Evolutionary conservation across 108 stramenopile species (phyloP).

Genomic region (Cyclostephanos tholiformis): DNA sequence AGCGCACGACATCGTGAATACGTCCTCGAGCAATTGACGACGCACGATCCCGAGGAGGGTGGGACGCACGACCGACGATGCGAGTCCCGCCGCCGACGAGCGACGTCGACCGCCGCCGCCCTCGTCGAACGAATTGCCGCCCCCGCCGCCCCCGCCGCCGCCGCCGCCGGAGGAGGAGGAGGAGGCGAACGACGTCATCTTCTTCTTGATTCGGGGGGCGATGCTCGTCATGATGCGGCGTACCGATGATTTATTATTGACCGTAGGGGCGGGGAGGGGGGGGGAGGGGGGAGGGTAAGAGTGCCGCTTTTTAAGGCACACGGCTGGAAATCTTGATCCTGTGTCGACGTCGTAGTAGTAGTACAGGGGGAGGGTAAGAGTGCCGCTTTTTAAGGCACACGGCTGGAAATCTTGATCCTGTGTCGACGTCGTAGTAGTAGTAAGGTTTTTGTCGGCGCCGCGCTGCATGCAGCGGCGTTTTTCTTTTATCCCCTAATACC

Average conservation of each 20-base stretch:
- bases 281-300: too few relatives aligned
- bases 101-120: background rate
- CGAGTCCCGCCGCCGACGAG: background rate
- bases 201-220: background rate
- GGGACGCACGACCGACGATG: background rate
- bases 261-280: background rate
- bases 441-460: too few relatives aligned
- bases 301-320: too few relatives aligned
- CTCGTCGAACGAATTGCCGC: background rate
- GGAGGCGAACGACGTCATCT: background rate
- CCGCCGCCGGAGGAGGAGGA: background rate
- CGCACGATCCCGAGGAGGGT: constrained; percentile 46
- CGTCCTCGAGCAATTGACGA: constrained; percentile 28
- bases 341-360: too few relatives aligned
- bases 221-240: background rate
- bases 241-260: too few relatives aligned
- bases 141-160: background rate
- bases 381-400: too few relatives aligned
- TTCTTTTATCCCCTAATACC: too few relatives aligned
- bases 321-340: too few relatives aligned
- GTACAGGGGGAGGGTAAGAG: too few relatives aligned
- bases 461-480: too few relatives aligned
- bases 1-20: constrained; percentile 29
- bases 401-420: too few relatives aligned
- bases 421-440: too few relatives aligned